phyloP scores from a whole-genome alignment of 345 rosid genomes.

The Gynandropsis gynandra region DNA sequence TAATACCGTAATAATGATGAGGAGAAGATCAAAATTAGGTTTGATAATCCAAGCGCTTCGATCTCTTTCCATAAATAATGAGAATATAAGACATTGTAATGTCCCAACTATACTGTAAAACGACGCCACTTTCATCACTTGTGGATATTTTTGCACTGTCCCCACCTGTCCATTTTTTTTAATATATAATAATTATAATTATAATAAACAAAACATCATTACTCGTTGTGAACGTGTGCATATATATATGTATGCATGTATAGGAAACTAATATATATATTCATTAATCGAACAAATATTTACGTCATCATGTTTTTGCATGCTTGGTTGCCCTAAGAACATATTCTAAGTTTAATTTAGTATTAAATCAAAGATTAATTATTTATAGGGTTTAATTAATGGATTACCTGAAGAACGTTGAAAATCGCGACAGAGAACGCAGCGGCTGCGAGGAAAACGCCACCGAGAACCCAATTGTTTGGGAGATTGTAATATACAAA shows the following conservation, averaged over 20 bases:
- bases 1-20: conserved; percentile 58
- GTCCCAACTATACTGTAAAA: conserved; percentile 68
- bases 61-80: conserved; percentile 54
- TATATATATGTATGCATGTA: too few species aligned
- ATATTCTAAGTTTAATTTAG: not conserved
- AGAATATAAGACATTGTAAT: conserved; percentile 46
- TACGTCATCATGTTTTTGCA: not conserved
- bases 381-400: not conserved
- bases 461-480: conserved; percentile 64
- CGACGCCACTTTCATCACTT: conserved; percentile 61
- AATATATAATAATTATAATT: too few species aligned
- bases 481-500: conserved; percentile 48
- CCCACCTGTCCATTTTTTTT: conserved; percentile 48
- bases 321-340: not conserved
- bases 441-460: conserved; percentile 61
- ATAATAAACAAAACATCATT: not conserved
- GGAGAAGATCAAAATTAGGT: conserved; percentile 45
- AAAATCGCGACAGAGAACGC: conserved; percentile 48
- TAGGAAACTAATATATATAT: not conserved
- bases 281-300: not conserved
- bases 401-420: conserved; percentile 58
- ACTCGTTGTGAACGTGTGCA: not conserved
- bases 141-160: conserved; percentile 48
- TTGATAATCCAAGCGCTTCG: conserved; percentile 57
- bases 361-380: not conserved